phyloP scores from a whole-genome alignment of 1,284 basidiomycete species.

The Ganoderma meredithae region DNA sequence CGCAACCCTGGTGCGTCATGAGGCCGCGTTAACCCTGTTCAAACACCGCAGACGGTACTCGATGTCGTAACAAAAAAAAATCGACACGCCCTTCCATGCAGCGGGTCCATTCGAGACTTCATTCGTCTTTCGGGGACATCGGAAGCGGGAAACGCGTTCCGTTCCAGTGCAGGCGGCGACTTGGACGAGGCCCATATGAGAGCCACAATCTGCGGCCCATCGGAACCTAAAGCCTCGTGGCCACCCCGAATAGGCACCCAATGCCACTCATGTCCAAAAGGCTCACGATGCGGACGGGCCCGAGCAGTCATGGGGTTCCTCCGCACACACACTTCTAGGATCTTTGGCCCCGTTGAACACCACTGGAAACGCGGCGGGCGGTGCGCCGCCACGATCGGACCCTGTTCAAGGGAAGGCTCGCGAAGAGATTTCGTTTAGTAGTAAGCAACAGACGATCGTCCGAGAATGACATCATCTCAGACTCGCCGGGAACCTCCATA shows the following conservation, averaged over 20 bases:
- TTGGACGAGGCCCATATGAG: not conserved
- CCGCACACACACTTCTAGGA: not conserved
- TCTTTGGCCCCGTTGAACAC: not conserved
- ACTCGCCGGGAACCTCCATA: not conserved
- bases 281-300: not conserved
- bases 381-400: not conserved
- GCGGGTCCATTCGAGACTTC: not conserved
- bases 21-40: not conserved
- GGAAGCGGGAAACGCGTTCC: not conserved
- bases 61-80: not conserved
- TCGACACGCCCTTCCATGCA: not conserved
- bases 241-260: not conserved
- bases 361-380: not conserved
- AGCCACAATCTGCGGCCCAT: not conserved
- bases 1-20: not conserved
- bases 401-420: not conserved
- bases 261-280: not conserved
- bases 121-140: not conserved
- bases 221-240: conserved; percentile 1
- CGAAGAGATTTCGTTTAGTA: not conserved
- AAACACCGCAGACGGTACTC: not conserved
- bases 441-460: not conserved
- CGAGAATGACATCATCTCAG: not conserved
- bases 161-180: not conserved
- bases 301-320: conserved; percentile 1